phyloP scores from a whole-genome alignment of 257 asterid genomes.

The Jasminum sambac region DNA sequence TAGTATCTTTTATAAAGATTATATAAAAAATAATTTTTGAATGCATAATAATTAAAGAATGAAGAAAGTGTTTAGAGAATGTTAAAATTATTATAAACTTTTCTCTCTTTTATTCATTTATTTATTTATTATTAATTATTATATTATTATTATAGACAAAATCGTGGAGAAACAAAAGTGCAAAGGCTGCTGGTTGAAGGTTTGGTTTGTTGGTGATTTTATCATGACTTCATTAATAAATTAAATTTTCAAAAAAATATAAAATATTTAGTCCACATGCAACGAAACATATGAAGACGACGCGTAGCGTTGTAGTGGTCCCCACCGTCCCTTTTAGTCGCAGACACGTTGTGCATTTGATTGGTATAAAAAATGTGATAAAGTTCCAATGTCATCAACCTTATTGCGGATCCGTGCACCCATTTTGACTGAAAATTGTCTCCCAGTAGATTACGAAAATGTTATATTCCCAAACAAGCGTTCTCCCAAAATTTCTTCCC shows the following conservation, averaged over 20 bases:
- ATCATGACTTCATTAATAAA: not conserved
- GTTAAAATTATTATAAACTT: too few species aligned
- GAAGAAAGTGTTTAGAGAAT: too few species aligned
- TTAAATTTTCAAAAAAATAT: not conserved
- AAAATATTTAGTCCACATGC: conserved; percentile 19
- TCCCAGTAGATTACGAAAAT: too few species aligned
- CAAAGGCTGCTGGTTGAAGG: not conserved
- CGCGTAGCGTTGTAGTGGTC: conserved; percentile 35
- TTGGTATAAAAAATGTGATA: not conserved
- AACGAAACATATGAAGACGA: conserved; percentile 18
- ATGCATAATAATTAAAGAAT: too few species aligned
- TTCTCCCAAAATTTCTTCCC: too few species aligned
- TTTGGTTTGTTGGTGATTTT: not conserved
- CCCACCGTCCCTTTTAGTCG: conserved; percentile 5
- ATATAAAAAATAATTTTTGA: too few species aligned
- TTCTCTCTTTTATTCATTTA: too few species aligned
- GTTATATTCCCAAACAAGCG: too few species aligned
- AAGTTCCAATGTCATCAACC: not conserved
- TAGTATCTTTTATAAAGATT: too few species aligned
- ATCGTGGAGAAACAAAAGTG: too few species aligned
- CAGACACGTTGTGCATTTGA: conserved; percentile 20
- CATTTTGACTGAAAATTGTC: not conserved
- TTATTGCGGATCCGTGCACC: not conserved
- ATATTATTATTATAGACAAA: too few species aligned
- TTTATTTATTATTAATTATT: too few species aligned